phyloP scores from a whole-genome alignment of 2,329 filamentous ascomycete species.

The Neofusicoccum kwambonambiense region DNA sequence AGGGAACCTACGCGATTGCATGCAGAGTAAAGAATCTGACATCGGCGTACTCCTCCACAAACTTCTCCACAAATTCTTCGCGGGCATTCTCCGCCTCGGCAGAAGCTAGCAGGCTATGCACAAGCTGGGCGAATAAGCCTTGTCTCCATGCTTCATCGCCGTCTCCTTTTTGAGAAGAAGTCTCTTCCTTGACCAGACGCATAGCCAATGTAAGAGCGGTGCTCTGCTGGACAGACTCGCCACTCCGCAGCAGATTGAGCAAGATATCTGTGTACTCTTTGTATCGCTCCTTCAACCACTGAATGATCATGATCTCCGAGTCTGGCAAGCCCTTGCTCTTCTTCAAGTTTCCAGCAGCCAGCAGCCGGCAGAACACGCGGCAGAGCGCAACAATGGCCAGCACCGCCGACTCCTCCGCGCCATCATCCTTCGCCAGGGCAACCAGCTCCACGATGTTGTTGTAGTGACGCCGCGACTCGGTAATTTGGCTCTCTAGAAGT shows the following conservation, averaged over 20 bases:
- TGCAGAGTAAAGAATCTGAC: constrained; percentile 80
- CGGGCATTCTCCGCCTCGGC: constrained; percentile 59
- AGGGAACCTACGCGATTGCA: constrained; percentile 62
- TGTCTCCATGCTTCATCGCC: constrained; percentile 69
- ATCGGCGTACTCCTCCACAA: constrained; percentile 77
- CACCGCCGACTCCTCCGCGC: constrained; percentile 57
- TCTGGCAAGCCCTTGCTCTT: constrained; percentile 65
- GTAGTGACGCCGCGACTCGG: constrained; percentile 85
- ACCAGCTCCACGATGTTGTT: constrained; percentile 82
- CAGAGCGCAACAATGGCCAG: constrained; percentile 79
- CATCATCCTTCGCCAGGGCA: constrained; percentile 51
- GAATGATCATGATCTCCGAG: constrained; percentile 70
- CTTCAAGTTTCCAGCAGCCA: constrained; percentile 69
- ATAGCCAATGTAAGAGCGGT: constrained; percentile 77
- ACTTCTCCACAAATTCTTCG: constrained; percentile 74
- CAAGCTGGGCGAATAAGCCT: constrained; percentile 63
- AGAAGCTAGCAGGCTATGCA: constrained; percentile 61
- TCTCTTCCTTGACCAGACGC: constrained; percentile 80
- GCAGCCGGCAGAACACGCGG: constrained; percentile 78
- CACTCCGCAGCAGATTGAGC: constrained; percentile 55
- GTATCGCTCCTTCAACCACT: constrained; percentile 76
- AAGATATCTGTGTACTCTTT: constrained; percentile 68
- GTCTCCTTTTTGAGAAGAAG: constrained; percentile 58
- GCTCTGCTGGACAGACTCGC: constrained; percentile 61
- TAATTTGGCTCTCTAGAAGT: constrained; percentile 73